phyloP scores from a whole-genome alignment of 345 rosid species.

The Clarkia xantiana region DNA sequence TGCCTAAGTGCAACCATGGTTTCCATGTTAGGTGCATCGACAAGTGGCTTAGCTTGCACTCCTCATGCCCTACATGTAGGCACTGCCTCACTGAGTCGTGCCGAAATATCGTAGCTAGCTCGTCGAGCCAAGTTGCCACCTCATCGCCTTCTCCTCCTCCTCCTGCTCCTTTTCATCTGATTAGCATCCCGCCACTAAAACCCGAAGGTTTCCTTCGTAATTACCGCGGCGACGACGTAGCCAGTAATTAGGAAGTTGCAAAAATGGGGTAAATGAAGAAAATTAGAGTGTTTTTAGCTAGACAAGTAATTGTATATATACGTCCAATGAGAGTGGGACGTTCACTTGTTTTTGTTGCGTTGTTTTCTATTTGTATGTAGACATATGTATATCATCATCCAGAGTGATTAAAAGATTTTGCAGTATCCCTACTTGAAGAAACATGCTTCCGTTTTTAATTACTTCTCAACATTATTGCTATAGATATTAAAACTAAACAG shows the following conservation, averaged over 20 bases:
- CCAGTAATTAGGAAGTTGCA: neutral
- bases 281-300: neutral
- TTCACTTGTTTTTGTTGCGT: too few species aligned
- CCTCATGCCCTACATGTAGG: conserved; percentile 96
- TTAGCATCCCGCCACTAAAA: conserved; percentile 20
- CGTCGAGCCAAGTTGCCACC: conserved; percentile 2
- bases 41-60: conserved; percentile 77
- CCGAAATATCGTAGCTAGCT: conserved; percentile 35
- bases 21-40: conserved; percentile 77
- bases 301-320: neutral
- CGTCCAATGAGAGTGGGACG: too few species aligned
- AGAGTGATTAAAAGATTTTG: too few species aligned
- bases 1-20: conserved; percentile 78
- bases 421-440: too few species aligned
- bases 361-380: too few species aligned
- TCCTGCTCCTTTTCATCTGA: neutral
- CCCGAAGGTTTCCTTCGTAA: conserved; percentile 20
- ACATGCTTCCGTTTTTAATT: too few species aligned
- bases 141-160: neutral
- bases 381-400: too few species aligned
- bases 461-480: too few species aligned
- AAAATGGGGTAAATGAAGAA: too few species aligned
- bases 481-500: too few species aligned
- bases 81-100: conserved; percentile 63
- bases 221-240: conserved; percentile 9